A percentile compares a stretch with the other conserved stretches of the same genome.
Evolutionary conservation across 2,329 filamentous ascomycete genomes (phyloP).

Genomic region (Fusarium zealandicum): DNA sequence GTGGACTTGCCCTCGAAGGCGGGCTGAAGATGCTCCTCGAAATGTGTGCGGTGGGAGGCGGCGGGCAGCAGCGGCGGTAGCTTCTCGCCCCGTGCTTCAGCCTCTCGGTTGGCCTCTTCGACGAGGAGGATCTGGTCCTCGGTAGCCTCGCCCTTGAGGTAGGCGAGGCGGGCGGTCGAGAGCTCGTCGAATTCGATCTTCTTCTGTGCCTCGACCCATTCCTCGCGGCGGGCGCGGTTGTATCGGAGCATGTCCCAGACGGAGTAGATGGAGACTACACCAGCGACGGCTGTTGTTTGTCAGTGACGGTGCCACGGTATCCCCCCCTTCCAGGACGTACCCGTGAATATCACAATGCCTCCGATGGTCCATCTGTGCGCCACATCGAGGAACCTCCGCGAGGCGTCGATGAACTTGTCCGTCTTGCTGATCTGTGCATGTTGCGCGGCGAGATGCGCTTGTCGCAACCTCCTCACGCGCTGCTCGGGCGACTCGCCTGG

Average conservation of each 20-base stretch:
- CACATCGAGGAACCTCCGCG: conserved; percentile 61
- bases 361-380: conserved; percentile 64
- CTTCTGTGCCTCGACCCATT: conserved; percentile 64
- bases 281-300: conserved; percentile 56
- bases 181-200: conserved; percentile 62
- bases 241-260: conserved; percentile 67
- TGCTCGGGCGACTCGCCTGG: conserved; percentile 70
- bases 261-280: conserved; percentile 64
- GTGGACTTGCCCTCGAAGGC: conserved; percentile 36
- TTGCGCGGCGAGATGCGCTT: conserved; percentile 72
- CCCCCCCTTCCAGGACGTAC: conserved; percentile 47
- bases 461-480: conserved; percentile 72
- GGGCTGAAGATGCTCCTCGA: conserved; percentile 47
- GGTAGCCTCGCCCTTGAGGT: conserved; percentile 64
- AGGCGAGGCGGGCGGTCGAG: conserved; percentile 64
- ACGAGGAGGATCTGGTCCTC: conserved; percentile 64
- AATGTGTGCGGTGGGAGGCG: conserved; percentile 50
- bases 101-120: conserved; percentile 61
- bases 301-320: background rate
- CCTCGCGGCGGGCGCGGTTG: conserved; percentile 65
- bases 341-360: conserved; percentile 63
- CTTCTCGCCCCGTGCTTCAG: conserved; percentile 54
- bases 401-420: conserved; percentile 57
- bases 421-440: conserved; percentile 62
- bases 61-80: conserved; percentile 60